Base-by-base conservation (phyloP, 2,329 filamentous ascomycete genomes). In the Trichoderma oligosporum region DNA sequence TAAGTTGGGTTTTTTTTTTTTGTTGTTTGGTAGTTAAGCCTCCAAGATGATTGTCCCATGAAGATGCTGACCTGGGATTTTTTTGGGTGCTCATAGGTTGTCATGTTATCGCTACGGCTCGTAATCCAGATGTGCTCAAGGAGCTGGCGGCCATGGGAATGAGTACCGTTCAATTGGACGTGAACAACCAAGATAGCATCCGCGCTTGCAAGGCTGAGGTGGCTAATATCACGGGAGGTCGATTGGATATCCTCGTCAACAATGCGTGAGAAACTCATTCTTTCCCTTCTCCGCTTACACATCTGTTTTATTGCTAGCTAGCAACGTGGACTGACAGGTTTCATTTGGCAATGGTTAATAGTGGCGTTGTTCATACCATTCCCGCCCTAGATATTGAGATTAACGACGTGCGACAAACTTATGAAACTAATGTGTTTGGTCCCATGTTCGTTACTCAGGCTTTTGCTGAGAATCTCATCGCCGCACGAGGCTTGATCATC, bases 191-290 rank as follows among this genome's bases (percentile, higher is more conserved):
- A 16, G 72, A 75, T 22, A 83, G 79, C 61, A 80, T 84, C 66
- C 73, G 71, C 16, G 66, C 67, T 39, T 80, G 78, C 63, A 77
- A 76, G 56, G 70, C 71, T 2, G 72, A 78, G 51, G 77, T 83
- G 11, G 63, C 70, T 9, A 65, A 73, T 11, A 68, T 83, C 45
- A 82, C 79, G 2, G 74, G 74, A 7, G 81, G 81, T 12, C 77
- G 71, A 45, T 76, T 84, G 4, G 81, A 84, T 61, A 76, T 84
- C 44, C 78, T 84, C 16, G 75, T 84, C 47, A 84, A 84, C 69
- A 84, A 84, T 60, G 81, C 82, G 79, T 82, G 61, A 36, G 54
- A 12, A 20, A 1, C n/a, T 18, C 2, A n/a, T 25, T 24, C 11
- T 11, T 18, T 14, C 20, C 29, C 4, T 9, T 16, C 16, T 8